Evolutionary conservation across 2,329 filamentous ascomycete species (phyloP).

Genomic region (Akanthomyces dipterigenus): DNA sequence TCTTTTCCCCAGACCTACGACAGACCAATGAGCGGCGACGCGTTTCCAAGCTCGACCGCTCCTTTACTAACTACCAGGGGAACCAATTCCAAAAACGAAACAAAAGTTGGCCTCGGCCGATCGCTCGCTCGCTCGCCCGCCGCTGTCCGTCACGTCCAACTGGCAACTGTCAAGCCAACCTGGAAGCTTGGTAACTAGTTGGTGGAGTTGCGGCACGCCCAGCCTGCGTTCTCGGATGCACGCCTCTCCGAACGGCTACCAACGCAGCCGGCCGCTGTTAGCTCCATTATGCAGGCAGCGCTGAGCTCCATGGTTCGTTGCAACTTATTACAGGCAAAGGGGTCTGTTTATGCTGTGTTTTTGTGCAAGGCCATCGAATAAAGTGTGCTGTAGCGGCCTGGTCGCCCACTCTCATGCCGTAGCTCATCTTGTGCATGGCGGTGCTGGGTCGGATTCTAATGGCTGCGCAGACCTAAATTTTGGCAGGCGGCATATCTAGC

Average conservation of each 20-base stretch:
- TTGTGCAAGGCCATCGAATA: not conserved
- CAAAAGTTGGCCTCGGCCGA: not conserved
- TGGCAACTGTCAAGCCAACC: too few relatives aligned
- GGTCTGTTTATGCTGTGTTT: not conserved
- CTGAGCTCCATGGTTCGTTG: not conserved
- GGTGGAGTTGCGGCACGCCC: not conserved
- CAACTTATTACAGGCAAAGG: not conserved
- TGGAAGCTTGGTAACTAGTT: not conserved
- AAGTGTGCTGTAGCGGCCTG: not conserved
- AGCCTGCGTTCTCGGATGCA: not conserved
- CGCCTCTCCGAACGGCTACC: constrained; percentile 6
- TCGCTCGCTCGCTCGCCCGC: not conserved
- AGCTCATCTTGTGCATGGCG: not conserved
- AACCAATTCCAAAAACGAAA: not conserved
- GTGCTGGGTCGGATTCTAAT: not conserved
- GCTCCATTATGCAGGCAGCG: not conserved
- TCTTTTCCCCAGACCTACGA: not conserved
- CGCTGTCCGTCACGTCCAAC: too few relatives aligned
- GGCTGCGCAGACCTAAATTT: not conserved
- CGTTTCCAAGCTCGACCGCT: not conserved
- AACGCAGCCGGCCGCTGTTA: not conserved
- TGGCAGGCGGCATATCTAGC: not conserved
- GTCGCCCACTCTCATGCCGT: not conserved
- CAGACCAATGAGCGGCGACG: not conserved
- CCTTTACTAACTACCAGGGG: too few relatives aligned